phyloP scores from a whole-genome alignment of 495 filamentous ascomycete species.

The Lophiostoma macrostomum region DNA sequence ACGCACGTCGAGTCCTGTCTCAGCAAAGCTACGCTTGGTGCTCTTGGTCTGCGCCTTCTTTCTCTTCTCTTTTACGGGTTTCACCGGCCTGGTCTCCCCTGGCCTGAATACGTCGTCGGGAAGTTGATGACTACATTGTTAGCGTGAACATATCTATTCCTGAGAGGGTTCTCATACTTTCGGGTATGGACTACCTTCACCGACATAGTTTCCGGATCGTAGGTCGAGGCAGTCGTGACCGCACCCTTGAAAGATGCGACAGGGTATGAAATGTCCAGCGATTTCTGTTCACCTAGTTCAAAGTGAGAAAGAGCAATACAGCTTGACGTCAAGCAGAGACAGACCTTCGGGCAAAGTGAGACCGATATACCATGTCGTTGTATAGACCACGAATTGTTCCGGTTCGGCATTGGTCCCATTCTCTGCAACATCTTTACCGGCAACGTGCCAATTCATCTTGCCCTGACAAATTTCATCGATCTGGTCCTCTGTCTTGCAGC shows the following conservation, averaged over 20 bases:
- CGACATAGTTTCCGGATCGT: conserved; percentile 60
- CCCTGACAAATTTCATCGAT: conserved; percentile 67
- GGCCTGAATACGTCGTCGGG: conserved; percentile 84
- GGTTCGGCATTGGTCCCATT: conserved; percentile 35
- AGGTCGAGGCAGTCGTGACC: conserved; percentile 65
- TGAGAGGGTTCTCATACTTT: conserved; percentile 58
- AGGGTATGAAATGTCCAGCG: conserved; percentile 66
- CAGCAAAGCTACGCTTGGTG: conserved; percentile 39
- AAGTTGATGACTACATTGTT: conserved; percentile 61
- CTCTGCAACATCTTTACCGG: conserved; percentile 51
- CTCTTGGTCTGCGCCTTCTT: conserved; percentile 24
- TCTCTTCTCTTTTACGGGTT: conserved; percentile 37
- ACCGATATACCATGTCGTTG: conserved; percentile 85
- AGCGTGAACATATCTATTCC: conserved; percentile 6
- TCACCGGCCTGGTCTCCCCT: conserved; percentile 57
- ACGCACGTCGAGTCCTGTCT: conserved; percentile 41
- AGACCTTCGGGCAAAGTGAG: conserved; percentile 66
- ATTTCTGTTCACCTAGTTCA: conserved; percentile 47
- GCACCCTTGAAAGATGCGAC: conserved; percentile 70
- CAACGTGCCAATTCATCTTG: conserved; percentile 62
- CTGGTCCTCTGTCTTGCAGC: conserved; percentile 67
- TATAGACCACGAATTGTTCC: conserved; percentile 61
- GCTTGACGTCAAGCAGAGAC: conserved; percentile 30
- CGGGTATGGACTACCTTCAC: conserved; percentile 70
- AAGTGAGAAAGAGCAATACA: background rate